These are phyloP conservation scores for Ocimum tenuiflorum DNA, from an alignment of 257 asterid species.

Conservation along the genomic window DNA sequence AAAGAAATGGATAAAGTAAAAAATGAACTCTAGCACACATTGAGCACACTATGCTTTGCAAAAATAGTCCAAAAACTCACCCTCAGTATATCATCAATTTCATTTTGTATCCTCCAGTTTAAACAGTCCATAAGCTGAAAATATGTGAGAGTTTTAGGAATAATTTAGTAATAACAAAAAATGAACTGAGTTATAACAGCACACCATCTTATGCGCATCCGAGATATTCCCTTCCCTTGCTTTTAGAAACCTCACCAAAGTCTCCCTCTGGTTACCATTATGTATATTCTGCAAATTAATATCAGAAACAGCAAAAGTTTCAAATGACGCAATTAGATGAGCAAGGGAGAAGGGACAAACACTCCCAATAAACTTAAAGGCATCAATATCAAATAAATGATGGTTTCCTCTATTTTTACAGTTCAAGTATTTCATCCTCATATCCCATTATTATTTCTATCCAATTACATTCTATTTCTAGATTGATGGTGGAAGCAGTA, in stretches of 20 bases:
- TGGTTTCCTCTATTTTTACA: neutral
- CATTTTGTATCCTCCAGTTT: conserved; percentile 80
- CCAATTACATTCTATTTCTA: neutral
- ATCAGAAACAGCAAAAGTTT: neutral
- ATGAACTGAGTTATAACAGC: conserved; percentile 14
- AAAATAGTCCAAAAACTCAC: conserved; percentile 40
- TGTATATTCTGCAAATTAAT: conserved; percentile 51
- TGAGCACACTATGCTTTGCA: neutral
- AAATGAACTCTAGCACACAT: neutral
- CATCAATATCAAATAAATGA: neutral
- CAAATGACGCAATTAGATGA: neutral
- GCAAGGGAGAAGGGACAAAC: neutral
- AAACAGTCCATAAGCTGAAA: conserved; percentile 67
- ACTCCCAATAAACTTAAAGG: neutral
- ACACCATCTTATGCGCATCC: conserved; percentile 68
- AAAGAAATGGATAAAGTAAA: neutral
- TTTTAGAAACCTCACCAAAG: conserved; percentile 60
- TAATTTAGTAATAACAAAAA: neutral
- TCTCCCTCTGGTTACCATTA: conserved; percentile 49
- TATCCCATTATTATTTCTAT: neutral
- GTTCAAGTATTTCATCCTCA: neutral
- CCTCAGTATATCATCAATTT: conserved; percentile 34
- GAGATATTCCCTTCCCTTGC: conserved; percentile 73
- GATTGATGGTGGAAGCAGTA: neutral
- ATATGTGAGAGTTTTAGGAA: conserved; percentile 14